These are phyloP conservation scores for Hypomontagnella submonticulosa DNA, from an alignment of 495 filamentous ascomycete genomes.

Conservation along the genomic window DNA sequence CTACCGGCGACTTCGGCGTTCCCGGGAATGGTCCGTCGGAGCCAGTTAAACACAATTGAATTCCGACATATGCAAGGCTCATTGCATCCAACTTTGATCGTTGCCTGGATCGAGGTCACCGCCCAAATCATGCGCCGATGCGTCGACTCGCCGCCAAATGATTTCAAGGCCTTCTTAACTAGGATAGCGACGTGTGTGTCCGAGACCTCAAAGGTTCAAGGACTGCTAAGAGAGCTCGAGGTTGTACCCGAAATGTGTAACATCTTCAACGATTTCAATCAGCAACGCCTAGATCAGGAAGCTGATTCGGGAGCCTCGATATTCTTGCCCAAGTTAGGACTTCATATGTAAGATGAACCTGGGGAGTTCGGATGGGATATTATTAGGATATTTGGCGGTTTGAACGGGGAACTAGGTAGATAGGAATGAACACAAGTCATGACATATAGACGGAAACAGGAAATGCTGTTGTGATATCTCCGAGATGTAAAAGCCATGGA, in stretches of 20 bases:
- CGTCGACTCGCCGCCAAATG: slow-evolving; percentile 16
- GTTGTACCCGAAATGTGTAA: slow-evolving; percentile 11
- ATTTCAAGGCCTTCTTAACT: slow-evolving; percentile 11
- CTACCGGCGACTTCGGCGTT: slow-evolving; percentile 31
- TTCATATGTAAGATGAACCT: too few relatives aligned
- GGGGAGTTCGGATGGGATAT: too few relatives aligned
- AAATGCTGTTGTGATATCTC: too few relatives aligned
- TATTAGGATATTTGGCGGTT: too few relatives aligned
- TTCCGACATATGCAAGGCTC: slow-evolving; percentile 41
- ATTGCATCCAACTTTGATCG: slow-evolving; percentile 23
- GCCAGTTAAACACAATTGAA: slow-evolving; percentile 35
- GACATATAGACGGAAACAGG: too few relatives aligned
- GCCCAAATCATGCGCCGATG: slow-evolving; percentile 24
- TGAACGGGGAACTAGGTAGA: too few relatives aligned
- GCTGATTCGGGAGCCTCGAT: slow-evolving; percentile 18
- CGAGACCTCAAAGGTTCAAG: not conserved
- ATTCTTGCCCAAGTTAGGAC: slow-evolving; percentile 15
- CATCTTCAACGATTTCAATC: slow-evolving; percentile 12
- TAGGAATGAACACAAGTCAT: too few relatives aligned
- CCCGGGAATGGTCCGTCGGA: slow-evolving; percentile 28
- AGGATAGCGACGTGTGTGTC: slow-evolving; percentile 13
- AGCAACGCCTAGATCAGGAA: slow-evolving; percentile 22
- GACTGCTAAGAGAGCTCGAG: slow-evolving; percentile 10
- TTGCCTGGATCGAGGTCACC: slow-evolving; percentile 29
- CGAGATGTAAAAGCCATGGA: too few relatives aligned